Percentiles rank a stretch among this genome's conserved stretches.
Evolutionary conservation across 768 basidiomycete species (phyloP).

Genomic region (Naganishia vishniacii): DNA sequence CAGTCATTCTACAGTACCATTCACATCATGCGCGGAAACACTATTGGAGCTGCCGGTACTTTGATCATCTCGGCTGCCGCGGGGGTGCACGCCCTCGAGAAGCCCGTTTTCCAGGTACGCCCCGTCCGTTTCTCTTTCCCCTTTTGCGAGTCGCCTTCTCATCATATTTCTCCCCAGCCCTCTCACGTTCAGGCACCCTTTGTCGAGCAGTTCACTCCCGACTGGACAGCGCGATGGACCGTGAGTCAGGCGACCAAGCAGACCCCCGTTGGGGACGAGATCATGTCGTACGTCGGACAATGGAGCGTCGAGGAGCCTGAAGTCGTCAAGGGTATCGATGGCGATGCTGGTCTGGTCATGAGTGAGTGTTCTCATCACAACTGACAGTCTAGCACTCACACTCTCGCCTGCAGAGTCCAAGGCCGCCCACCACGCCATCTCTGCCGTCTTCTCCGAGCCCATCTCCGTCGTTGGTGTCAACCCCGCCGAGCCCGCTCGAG

Average conservation of each 20-base stretch:
- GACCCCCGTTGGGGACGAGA: slow-evolving; percentile 91
- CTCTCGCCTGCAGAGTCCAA: slow-evolving; percentile 59
- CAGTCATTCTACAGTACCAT: too few relatives aligned
- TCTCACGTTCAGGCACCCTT: slow-evolving; percentile 79
- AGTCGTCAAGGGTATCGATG: slow-evolving; percentile 65
- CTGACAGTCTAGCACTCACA: neutral
- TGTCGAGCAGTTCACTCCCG: slow-evolving; percentile 90
- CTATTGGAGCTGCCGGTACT: slow-evolving; percentile 40
- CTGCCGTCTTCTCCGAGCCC: slow-evolving; percentile 73
- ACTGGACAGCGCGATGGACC: slow-evolving; percentile 84
- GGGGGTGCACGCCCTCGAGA: slow-evolving; percentile 52
- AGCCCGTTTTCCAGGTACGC: slow-evolving; percentile 27
- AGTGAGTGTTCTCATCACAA: slow-evolving; percentile 36
- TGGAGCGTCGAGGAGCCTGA: slow-evolving; percentile 90
- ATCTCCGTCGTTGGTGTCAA: slow-evolving; percentile 63
- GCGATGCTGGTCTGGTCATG: slow-evolving; percentile 79
- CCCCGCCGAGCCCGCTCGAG: slow-evolving; percentile 11
- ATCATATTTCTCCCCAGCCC: slow-evolving; percentile 53
- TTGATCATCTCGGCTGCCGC: slow-evolving; percentile 64
- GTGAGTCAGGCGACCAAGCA: slow-evolving; percentile 97
- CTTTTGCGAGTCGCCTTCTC: slow-evolving; percentile 53
- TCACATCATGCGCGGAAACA: slow-evolving; percentile 24
- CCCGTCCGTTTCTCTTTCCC: neutral
- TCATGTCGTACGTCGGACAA: slow-evolving; percentile 92
- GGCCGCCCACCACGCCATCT: slow-evolving; percentile 98